A percentile compares a stretch with the other conserved stretches of the same genome.
Conservation (phyloP, 2,329 filamentous ascomycete genomes). For the Aureobasidium musti region DNA sequence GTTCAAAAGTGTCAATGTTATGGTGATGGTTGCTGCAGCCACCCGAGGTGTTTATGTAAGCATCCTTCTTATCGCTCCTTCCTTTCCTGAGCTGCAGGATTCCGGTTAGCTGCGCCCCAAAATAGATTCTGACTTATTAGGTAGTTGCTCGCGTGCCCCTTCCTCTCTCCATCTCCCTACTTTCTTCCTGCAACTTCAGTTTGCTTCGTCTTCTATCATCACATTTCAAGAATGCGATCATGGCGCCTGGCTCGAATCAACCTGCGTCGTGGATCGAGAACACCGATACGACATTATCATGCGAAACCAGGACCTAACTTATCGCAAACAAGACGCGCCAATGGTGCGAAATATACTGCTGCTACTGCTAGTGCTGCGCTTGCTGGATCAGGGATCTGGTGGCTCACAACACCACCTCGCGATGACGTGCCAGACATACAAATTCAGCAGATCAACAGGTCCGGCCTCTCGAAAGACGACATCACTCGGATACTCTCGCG, state of each 20-base stretch:
- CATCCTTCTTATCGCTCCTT: no score
- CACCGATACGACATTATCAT: neutral
- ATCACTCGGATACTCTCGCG: slow-evolving; percentile 7
- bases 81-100: no score
- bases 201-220: neutral
- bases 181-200: neutral
- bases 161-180: neutral
- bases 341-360: neutral
- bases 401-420: neutral
- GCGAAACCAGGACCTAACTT: neutral
- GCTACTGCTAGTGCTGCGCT: neutral
- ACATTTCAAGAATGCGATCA: neutral
- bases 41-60: no score
- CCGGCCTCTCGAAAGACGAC: neutral
- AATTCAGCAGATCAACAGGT: no score
- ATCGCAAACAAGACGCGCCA: neutral
- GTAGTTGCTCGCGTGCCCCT: neutral
- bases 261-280: neutral
- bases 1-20: no score
- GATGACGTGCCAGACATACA: neutral
- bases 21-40: no score
- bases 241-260: neutral
- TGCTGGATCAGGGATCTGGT: slow-evolving; percentile 6
- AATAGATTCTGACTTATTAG: neutral
- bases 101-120: no score